These are phyloP conservation scores for Hylodesmum podocarpum DNA, from an alignment of 306 rosid species.

Conservation along the genomic window DNA sequence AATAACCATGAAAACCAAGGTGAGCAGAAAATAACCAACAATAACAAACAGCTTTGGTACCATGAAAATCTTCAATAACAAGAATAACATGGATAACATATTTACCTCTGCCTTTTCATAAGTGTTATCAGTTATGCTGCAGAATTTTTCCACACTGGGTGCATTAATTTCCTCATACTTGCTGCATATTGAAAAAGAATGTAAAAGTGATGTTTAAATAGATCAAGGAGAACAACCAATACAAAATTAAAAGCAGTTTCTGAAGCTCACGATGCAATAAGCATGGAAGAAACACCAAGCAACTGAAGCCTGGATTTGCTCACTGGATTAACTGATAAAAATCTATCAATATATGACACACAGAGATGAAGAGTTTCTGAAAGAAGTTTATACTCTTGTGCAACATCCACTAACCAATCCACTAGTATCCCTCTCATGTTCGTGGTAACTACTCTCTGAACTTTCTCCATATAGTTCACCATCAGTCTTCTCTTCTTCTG, in stretches of 20 bases:
- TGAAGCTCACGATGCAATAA: constrained; percentile 70
- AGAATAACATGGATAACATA: neutral
- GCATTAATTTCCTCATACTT: constrained; percentile 89
- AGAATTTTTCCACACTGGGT: constrained; percentile 66
- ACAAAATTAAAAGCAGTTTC: neutral
- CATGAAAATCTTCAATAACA: no score
- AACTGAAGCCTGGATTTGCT: constrained; percentile 50
- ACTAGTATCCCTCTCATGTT: constrained; percentile 77
- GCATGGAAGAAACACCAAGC: constrained; percentile 76
- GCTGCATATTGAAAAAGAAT: constrained; percentile 34
- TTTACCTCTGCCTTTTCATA: constrained; percentile 59
- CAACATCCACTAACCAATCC: constrained; percentile 92
- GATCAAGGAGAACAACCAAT: neutral
- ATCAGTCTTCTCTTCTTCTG: constrained; percentile 53
- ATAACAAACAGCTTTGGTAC: neutral
- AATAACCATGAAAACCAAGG: neutral
- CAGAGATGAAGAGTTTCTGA: constrained; percentile 63
- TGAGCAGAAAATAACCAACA: neutral
- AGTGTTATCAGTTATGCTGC: constrained; percentile 62
- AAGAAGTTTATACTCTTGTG: constrained; percentile 73
- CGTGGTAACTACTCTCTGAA: constrained; percentile 57
- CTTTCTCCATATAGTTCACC: constrained; percentile 45
- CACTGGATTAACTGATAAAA: constrained; percentile 46
- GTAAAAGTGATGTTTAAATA: neutral
- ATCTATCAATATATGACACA: constrained; percentile 65